Evolutionary conservation across 2,329 filamentous ascomycete species (phyloP).

Genomic region (Erysiphe pulchra): DNA sequence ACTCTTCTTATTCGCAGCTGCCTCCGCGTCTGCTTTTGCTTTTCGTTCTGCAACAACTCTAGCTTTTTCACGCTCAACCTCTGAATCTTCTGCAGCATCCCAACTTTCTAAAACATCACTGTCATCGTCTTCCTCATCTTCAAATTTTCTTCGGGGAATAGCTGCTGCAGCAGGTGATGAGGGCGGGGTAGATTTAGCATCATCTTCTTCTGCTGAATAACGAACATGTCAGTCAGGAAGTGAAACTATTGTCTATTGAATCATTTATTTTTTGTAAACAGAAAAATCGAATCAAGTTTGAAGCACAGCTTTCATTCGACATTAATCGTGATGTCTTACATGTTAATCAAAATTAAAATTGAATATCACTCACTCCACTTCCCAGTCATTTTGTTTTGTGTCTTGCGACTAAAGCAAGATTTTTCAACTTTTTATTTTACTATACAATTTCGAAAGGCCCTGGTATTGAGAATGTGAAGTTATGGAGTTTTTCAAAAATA

Average conservation of each 20-base stretch:
- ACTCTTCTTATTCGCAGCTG: constrained; percentile 72
- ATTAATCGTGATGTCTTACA: no score
- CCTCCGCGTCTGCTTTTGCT: constrained; percentile 70
- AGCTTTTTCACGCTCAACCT: constrained; percentile 85
- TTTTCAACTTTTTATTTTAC: no score
- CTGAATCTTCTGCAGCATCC: constrained; percentile 92
- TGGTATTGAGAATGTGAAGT: no score
- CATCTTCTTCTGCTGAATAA: constrained; percentile 12
- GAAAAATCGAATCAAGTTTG: no score
- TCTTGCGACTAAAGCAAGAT: not conserved
- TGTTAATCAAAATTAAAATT: not conserved
- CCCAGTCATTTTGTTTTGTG: not conserved
- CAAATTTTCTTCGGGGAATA: constrained; percentile 28
- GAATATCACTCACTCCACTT: not conserved
- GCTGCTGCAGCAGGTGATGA: constrained; percentile 12
- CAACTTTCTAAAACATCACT: constrained; percentile 80
- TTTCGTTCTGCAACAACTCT: constrained; percentile 68
- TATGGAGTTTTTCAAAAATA: no score
- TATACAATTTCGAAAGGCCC: no score
- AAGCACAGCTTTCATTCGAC: no score
- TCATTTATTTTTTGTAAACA: no score
- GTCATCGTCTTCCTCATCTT: constrained; percentile 77
- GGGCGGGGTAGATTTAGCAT: constrained; percentile 25
- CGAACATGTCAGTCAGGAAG: constrained; percentile 1
- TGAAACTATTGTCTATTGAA: not conserved